Percentiles rank a stretch among this genome's conserved stretches.
These are phyloP conservation scores for Rhynchosporium secalis DNA, from an alignment of 2,329 filamentous ascomycete genomes.

Conservation along the genomic window DNA sequence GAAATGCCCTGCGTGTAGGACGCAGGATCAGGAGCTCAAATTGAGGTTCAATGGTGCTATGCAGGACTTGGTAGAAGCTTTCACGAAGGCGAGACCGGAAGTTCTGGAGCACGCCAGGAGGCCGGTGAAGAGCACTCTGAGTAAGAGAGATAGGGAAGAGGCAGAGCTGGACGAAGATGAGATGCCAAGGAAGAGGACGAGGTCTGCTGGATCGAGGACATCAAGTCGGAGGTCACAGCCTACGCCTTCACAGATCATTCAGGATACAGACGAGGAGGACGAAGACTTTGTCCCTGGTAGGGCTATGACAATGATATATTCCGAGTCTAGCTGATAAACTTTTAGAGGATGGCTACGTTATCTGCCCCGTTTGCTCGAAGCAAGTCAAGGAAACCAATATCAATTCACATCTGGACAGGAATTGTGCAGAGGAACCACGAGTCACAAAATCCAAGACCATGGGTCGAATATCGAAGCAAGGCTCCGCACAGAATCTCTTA, in stretches of 20 bases:
- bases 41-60: constrained; percentile 82
- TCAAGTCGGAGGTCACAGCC: constrained; percentile 42
- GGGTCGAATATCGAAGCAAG: constrained; percentile 12
- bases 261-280: constrained; percentile 36
- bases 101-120: constrained; percentile 64
- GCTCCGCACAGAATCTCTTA: constrained; percentile 13
- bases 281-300: constrained; percentile 37
- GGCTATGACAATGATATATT: not conserved
- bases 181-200: constrained; percentile 51
- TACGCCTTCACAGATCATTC: constrained; percentile 36
- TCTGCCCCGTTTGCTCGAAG: constrained; percentile 75
- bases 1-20: constrained; percentile 83
- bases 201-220: constrained; percentile 50
- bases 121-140: constrained; percentile 38
- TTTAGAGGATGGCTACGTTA: constrained; percentile 60
- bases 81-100: constrained; percentile 62
- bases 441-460: constrained; percentile 7
- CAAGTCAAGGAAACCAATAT: constrained; percentile 80
- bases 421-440: constrained; percentile 29
- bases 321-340: not conserved
- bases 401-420: constrained; percentile 74
- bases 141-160: constrained; percentile 54
- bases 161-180: constrained; percentile 38
- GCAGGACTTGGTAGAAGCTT: constrained; percentile 80
- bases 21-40: constrained; percentile 78